phyloP scores from a whole-genome alignment of 106 monocot species.

The Hemerocallis citrina region DNA sequence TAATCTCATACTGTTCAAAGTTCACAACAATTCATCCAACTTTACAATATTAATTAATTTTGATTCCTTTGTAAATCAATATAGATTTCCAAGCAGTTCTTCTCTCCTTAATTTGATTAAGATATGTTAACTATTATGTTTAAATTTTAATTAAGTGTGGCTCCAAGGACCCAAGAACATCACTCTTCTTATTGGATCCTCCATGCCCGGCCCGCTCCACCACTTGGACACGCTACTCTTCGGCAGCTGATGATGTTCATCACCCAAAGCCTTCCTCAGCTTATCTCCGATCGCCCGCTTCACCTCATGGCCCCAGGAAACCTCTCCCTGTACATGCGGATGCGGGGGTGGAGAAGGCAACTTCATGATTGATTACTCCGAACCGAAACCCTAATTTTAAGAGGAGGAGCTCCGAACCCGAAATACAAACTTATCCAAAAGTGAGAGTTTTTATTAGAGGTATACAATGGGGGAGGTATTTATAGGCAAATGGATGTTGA shows the following conservation, averaged over 20 bases:
- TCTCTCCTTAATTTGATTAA: too few species aligned
- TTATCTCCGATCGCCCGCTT: constrained; percentile 27
- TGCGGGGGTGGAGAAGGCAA: too few species aligned
- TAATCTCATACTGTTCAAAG: too few species aligned
- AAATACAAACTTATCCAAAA: too few species aligned
- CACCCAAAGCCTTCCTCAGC: constrained; percentile 17
- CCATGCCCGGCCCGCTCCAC: neutral
- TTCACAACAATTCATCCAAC: too few species aligned
- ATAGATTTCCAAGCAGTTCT: too few species aligned
- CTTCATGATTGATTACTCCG: constrained; percentile 11
- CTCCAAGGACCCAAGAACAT: constrained; percentile 51
- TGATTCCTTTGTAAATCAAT: too few species aligned
- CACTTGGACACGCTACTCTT: neutral
- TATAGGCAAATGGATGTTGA: too few species aligned
- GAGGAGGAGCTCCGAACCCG: neutral
- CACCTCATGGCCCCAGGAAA: constrained; percentile 20
- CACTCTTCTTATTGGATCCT: constrained; percentile 42
- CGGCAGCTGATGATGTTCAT: neutral
- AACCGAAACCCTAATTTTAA: neutral
- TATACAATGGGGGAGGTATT: too few species aligned
- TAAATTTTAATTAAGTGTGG: constrained; percentile 22
- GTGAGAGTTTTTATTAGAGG: too few species aligned
- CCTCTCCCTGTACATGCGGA: constrained; percentile 19
- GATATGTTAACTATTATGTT: too few species aligned
- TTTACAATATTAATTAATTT: too few species aligned